phyloP scores from a whole-genome alignment of 352 stramenopile genomes.

The Phytophthora rubi region DNA sequence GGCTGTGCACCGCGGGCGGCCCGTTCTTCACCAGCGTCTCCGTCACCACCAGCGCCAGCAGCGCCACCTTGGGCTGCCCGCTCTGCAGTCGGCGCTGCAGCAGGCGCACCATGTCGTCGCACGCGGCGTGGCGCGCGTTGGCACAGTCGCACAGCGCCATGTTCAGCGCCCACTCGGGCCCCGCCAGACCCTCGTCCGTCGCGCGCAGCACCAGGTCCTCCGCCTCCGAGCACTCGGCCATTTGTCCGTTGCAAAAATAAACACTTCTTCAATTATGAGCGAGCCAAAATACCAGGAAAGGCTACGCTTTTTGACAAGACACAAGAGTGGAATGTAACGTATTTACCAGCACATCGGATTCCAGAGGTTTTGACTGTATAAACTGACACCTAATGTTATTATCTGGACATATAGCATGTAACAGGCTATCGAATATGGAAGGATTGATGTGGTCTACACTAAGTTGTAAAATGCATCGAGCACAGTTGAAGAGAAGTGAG shows the following conservation, averaged over 20 bases:
- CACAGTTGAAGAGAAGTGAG: background rate
- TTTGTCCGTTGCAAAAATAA: conserved; percentile 15
- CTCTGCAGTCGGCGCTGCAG: conserved; percentile 69
- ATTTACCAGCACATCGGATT: too few relatives aligned
- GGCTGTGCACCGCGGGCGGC: conserved; percentile 54
- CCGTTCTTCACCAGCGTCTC: conserved; percentile 87
- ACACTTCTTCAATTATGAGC: conserved; percentile 9
- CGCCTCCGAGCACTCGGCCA: conserved; percentile 52
- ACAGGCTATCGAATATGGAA: too few relatives aligned
- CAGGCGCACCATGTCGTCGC: conserved; percentile 65
- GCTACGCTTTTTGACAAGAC: too few relatives aligned
- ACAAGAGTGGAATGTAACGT: too few relatives aligned
- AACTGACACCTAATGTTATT: too few relatives aligned
- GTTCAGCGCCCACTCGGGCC: conserved; percentile 77
- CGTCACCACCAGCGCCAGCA: conserved; percentile 66
- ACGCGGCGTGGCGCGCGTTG: conserved; percentile 53
- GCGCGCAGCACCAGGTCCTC: conserved; percentile 62
- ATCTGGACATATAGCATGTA: too few relatives aligned
- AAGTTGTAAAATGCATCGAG: background rate
- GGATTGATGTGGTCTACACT: background rate
- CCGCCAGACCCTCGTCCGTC: conserved; percentile 55
- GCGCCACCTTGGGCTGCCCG: conserved; percentile 45
- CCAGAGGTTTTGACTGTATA: too few relatives aligned
- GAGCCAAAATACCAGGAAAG: background rate
- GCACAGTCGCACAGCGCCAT: conserved; percentile 73